Conservation (phyloP, 371 early-diverging fungal species). For the Actinomucor elegans region DNA sequence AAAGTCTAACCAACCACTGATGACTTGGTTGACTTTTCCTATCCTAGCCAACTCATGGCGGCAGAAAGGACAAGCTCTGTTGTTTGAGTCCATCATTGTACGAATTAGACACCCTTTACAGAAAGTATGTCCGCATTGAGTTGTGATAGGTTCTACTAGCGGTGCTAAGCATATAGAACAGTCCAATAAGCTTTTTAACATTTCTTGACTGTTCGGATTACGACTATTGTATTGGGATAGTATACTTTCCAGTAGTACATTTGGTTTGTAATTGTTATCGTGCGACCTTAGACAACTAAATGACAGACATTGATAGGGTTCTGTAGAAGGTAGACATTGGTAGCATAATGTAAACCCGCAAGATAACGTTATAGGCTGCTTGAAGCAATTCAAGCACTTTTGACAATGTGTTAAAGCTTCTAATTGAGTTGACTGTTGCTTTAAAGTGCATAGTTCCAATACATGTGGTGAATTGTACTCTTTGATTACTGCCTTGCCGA, state of each 20-base stretch:
- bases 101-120: slow-evolving; percentile 55
- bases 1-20: slow-evolving; percentile 9
- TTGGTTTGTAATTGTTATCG: slow-evolving; percentile 3
- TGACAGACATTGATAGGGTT: slow-evolving; percentile 45
- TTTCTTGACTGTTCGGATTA: not conserved
- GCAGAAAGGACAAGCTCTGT: slow-evolving; percentile 17
- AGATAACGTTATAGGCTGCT: slow-evolving; percentile 28
- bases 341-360: slow-evolving; percentile 43
- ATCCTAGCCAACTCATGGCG: slow-evolving; percentile 3
- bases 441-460: not conserved
- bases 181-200: slow-evolving; percentile 1
- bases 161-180: slow-evolving; percentile 20
- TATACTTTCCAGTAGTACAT: slow-evolving; percentile 12
- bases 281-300: slow-evolving; percentile 32
- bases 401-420: slow-evolving; percentile 11
- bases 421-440: not conserved
- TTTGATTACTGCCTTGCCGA: slow-evolving; percentile 9
- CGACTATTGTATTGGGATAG: not conserved
- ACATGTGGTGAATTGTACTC: slow-evolving; percentile 1
- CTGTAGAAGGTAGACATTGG: slow-evolving; percentile 15
- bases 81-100: not conserved
- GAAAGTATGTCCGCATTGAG: slow-evolving; percentile 68
- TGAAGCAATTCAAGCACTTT: not conserved
- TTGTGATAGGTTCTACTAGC: slow-evolving; percentile 50
- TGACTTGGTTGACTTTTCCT: slow-evolving; percentile 7